phyloP scores from a whole-genome alignment of 768 basidiomycete species.

The Boletus rubropictus region DNA sequence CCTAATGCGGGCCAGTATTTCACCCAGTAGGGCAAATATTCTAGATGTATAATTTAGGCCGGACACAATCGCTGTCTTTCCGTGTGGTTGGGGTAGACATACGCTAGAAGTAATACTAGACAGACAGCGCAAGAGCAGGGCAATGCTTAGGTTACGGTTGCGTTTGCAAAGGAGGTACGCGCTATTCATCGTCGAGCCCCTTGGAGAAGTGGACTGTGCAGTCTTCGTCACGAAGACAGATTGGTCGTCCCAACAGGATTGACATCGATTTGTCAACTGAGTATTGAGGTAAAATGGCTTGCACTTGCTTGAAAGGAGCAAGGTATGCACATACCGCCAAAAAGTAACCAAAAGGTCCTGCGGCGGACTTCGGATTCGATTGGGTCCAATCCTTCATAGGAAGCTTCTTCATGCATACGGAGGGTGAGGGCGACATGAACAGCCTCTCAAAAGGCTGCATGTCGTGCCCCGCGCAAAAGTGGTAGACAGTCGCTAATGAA shows the following conservation, averaged over 20 bases:
- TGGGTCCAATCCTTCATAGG: conserved; percentile 77
- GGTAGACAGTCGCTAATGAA: conserved; percentile 65
- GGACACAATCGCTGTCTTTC: conserved; percentile 77
- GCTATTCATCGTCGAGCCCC: conserved; percentile 89
- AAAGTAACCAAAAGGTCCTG: conserved; percentile 83
- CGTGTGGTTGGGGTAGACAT: conserved; percentile 82
- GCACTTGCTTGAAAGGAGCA: background rate
- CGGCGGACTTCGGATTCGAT: conserved; percentile 86
- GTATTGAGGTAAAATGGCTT: background rate
- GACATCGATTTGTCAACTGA: conserved; percentile 88
- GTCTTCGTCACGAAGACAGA: conserved; percentile 84
- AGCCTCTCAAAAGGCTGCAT: conserved; percentile 84
- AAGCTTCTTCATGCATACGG: conserved; percentile 81
- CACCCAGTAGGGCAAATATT: conserved; percentile 79
- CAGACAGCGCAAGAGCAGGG: conserved; percentile 12
- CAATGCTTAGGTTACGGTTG: conserved; percentile 28
- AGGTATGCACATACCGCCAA: conserved; percentile 56
- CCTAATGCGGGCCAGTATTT: conserved; percentile 80
- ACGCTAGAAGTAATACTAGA: conserved; percentile 75
- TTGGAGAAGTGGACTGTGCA: conserved; percentile 85
- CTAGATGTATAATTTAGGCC: conserved; percentile 85
- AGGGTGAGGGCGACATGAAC: conserved; percentile 77
- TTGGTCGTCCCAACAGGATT: conserved; percentile 76
- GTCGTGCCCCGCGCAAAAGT: conserved; percentile 84
- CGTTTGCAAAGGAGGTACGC: conserved; percentile 31